Conservation (phyloP, 768 basidiomycete species). For the Imleria badia region DNA sequence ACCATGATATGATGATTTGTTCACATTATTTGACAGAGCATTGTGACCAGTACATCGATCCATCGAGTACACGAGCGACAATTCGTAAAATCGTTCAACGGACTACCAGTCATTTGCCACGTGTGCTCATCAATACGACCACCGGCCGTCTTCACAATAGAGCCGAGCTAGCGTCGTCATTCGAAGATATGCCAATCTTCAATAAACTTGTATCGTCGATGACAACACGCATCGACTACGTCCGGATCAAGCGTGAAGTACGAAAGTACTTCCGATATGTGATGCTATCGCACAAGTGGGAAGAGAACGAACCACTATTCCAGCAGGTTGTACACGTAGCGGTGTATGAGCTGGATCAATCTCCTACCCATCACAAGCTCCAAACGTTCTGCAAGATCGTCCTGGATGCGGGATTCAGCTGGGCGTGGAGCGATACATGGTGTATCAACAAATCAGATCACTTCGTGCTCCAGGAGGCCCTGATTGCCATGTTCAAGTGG, state of each 20-base stretch:
- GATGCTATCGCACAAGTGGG: conserved; percentile 3
- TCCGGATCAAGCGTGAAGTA: background rate
- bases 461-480: background rate
- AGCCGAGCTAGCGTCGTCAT: background rate
- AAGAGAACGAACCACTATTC: background rate
- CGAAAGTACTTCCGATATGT: background rate
- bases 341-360: background rate
- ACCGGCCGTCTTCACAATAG: background rate
- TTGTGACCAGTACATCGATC: background rate
- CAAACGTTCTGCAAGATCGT: background rate
- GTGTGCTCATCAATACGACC: background rate
- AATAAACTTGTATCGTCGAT: background rate
- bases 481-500: background rate
- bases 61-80: background rate
- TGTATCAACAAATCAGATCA: background rate
- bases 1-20: background rate
- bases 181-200: background rate
- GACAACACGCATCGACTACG: background rate
- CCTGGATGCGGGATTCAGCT: background rate
- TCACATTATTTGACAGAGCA: background rate
- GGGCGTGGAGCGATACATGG: background rate
- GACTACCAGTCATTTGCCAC: background rate
- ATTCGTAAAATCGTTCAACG: background rate
- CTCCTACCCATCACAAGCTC: background rate
- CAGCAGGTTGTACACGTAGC: background rate